These are phyloP conservation scores for Clitoria ternatea DNA, from an alignment of 306 rosid genomes.

Conservation along the genomic window DNA sequence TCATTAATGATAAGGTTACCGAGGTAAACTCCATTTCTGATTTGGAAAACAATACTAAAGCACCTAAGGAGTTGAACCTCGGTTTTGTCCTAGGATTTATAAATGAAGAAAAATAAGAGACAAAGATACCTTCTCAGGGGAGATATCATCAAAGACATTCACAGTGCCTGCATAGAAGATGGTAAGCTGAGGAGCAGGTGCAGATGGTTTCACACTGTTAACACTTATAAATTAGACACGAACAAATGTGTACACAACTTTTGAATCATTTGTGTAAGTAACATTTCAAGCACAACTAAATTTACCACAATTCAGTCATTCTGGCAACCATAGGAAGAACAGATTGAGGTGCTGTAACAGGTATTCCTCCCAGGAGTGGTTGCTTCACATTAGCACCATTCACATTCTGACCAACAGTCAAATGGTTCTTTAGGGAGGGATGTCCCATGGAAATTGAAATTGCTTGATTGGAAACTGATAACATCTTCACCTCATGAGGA, in stretches of 20 bases:
- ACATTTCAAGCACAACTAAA: not conserved
- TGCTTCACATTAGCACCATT: conserved; percentile 43
- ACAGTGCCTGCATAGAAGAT: conserved; percentile 78
- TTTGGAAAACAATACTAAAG: too few species aligned
- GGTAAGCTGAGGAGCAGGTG: conserved; percentile 62
- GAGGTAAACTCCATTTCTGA: too few species aligned
- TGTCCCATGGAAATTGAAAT: conserved; percentile 43
- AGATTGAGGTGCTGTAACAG: conserved; percentile 43
- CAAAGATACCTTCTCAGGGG: conserved; percentile 66
- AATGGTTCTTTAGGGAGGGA: conserved; percentile 49
- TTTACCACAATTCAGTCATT: conserved; percentile 56
- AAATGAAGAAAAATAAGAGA: not conserved
- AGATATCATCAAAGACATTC: conserved; percentile 61
- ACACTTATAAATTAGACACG: not conserved
- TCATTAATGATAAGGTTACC: too few species aligned
- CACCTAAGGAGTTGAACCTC: too few species aligned
- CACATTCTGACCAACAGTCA: conserved; percentile 48
- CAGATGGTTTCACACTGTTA: conserved; percentile 47
- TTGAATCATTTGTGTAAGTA: not conserved
- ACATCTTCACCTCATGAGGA: conserved; percentile 60
- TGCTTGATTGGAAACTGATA: conserved; percentile 69
- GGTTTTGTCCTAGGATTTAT: too few species aligned
- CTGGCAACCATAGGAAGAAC: conserved; percentile 37
- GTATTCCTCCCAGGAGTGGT: conserved; percentile 54
- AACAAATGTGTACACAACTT: not conserved